phyloP scores from a whole-genome alignment of 257 asterid genomes.

The Solanum habrochaites region DNA sequence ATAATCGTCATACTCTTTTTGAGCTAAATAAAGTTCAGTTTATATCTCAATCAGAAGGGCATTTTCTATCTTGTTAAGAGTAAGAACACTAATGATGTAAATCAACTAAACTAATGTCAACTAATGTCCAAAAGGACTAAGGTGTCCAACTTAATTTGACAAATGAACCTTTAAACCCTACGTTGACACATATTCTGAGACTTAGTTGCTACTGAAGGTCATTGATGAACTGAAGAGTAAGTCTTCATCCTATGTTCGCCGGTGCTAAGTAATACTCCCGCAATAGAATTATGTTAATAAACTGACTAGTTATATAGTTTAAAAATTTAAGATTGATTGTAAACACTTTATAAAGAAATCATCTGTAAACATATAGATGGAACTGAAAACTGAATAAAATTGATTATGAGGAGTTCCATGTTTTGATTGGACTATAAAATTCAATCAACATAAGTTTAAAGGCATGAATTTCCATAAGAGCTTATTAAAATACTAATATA shows the following conservation, averaged over 20 bases:
- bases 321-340: background rate
- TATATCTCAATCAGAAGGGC: background rate
- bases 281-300: too few species aligned
- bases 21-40: too few species aligned
- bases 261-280: background rate
- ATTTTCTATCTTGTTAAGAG: too few species aligned
- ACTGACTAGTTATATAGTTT: background rate
- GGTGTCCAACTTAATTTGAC: background rate
- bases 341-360: background rate
- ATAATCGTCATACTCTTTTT: background rate
- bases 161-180: background rate
- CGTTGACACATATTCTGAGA: background rate
- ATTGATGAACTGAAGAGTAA: background rate
- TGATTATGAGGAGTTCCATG: background rate
- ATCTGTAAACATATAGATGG: too few species aligned
- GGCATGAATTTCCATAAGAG: background rate
- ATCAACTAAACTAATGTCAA: background rate
- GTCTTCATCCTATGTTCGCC: background rate
- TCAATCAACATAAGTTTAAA: background rate
- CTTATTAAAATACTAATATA: too few species aligned
- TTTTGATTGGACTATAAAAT: background rate
- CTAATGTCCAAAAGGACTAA: background rate
- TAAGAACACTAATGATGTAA: background rate
- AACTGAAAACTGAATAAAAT: background rate
- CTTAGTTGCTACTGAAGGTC: background rate